These are phyloP conservation scores for Annona cherimola DNA, from an alignment of 164 flowering plant species.

Conservation along the genomic window DNA sequence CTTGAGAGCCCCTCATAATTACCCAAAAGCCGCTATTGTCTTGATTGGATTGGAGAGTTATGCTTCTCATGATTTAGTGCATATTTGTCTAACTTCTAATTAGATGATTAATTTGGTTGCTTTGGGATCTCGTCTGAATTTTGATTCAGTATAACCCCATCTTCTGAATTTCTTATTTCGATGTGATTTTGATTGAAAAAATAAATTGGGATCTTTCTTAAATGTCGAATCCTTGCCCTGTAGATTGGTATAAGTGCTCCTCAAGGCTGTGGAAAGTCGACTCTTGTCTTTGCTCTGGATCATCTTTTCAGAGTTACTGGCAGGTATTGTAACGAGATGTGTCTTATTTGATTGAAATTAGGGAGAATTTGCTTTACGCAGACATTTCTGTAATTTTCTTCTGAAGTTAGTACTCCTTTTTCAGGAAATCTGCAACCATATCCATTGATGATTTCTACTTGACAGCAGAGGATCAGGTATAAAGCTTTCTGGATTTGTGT, in stretches of 20 bases:
- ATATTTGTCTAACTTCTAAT: too few species aligned
- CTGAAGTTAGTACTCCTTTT: not conserved
- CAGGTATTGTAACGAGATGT: conserved; percentile 37
- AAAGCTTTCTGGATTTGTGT: not conserved
- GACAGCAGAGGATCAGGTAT: conserved; percentile 87
- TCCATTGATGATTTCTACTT: conserved; percentile 97
- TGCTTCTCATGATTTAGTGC: too few species aligned
- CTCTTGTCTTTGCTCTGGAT: conserved; percentile 85
- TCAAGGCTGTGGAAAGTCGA: conserved; percentile 99
- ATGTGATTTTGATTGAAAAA: not conserved
- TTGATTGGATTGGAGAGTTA: too few species aligned
- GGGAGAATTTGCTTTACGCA: not conserved
- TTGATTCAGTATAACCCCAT: not conserved
- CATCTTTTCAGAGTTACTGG: conserved; percentile 60
- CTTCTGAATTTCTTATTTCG: not conserved
- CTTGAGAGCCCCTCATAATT: too few species aligned
- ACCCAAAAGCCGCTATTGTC: too few species aligned
- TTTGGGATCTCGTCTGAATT: not conserved
- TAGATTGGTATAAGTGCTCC: conserved; percentile 99
- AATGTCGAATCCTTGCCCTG: conserved; percentile 11
- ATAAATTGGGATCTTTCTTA: not conserved
- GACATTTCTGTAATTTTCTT: not conserved
- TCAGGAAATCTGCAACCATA: conserved; percentile 76
- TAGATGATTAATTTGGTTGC: too few species aligned
- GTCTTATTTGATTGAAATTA: not conserved